These are phyloP conservation scores for Thymus quinquecostatus DNA, from an alignment of 257 asterid genomes.

Conservation along the genomic window DNA sequence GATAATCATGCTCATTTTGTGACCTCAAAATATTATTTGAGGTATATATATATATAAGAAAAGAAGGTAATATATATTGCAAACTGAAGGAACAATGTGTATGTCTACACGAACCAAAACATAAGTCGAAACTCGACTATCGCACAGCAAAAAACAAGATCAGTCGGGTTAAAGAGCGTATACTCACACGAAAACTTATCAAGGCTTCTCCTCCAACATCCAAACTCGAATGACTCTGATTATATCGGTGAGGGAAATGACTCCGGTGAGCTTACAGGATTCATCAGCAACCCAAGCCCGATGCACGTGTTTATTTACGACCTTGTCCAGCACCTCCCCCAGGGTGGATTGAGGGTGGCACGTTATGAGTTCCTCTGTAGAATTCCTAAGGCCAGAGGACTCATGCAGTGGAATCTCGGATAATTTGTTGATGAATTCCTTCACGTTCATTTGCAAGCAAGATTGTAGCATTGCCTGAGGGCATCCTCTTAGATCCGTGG, in stretches of 20 bases:
- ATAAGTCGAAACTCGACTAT: not conserved
- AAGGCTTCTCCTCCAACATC: constrained; percentile 50
- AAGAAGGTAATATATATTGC: not conserved
- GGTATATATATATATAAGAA: not conserved
- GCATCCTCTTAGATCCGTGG: constrained; percentile 77
- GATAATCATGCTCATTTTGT: not conserved
- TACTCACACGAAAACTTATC: not conserved
- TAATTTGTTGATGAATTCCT: constrained; percentile 59
- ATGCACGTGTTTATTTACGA: constrained; percentile 60
- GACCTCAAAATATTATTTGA: not conserved
- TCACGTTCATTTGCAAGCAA: constrained; percentile 46
- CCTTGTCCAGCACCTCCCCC: constrained; percentile 76
- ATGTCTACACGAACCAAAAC: not conserved
- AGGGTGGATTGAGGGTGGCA: constrained; percentile 54
- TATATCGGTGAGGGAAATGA: constrained; percentile 72
- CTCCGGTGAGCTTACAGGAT: constrained; percentile 59
- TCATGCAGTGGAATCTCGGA: constrained; percentile 49
- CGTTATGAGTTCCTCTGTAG: constrained; percentile 51
- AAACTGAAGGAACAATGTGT: not conserved
- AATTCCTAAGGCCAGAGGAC: constrained; percentile 53
- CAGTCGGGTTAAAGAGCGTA: not conserved
- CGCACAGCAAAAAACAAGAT: not conserved
- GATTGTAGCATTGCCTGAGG: constrained; percentile 52
- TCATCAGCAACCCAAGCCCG: constrained; percentile 77
- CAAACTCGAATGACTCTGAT: constrained; percentile 56